phyloP scores from a whole-genome alignment of 2,329 filamentous ascomycete species.

The Aspergillus terreus region DNA sequence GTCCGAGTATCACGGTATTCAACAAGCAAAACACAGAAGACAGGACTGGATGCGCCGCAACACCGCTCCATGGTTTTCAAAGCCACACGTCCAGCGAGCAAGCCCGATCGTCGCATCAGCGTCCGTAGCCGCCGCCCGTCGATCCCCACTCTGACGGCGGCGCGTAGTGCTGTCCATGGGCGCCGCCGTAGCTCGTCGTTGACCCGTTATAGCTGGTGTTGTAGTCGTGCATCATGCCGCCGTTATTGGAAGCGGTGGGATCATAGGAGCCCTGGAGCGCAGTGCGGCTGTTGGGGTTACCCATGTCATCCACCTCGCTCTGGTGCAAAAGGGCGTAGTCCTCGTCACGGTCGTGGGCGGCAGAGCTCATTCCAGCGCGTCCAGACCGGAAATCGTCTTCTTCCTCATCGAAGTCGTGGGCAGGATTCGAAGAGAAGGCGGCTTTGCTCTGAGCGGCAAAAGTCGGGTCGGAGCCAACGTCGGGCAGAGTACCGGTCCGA shows the following conservation, averaged over 20 bases:
- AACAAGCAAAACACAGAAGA: conserved; percentile 13
- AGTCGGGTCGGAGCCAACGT: conserved; percentile 40
- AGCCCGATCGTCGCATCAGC: conserved; percentile 10
- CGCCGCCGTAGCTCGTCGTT: conserved; percentile 37
- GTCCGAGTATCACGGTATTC: conserved; percentile 5
- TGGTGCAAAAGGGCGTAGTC: conserved; percentile 52
- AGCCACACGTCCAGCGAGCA: conserved; percentile 6
- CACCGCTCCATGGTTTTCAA: conserved; percentile 29
- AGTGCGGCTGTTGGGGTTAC: conserved; percentile 30
- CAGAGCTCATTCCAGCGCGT: conserved; percentile 37
- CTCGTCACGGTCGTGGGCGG: conserved; percentile 42
- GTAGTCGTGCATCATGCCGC: conserved; percentile 38
- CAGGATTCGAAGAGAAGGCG: conserved; percentile 46
- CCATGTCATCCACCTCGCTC: conserved; percentile 42
- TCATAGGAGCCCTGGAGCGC: conserved; percentile 39
- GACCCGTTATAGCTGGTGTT: conserved; percentile 22
- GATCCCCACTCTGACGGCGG: conserved; percentile 21
- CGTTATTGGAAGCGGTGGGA: conserved; percentile 28
- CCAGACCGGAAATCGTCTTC: conserved; percentile 43
- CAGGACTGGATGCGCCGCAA: conserved; percentile 23
- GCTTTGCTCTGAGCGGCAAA: conserved; percentile 49
- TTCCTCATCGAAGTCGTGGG: conserved; percentile 44
- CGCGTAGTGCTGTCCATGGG: conserved; percentile 34
- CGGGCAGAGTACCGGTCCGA: conserved; percentile 53
- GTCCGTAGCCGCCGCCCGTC: conserved; percentile 21